Percentiles rank a stretch among this genome's conserved stretches.
phyloP scores from a whole-genome alignment of 345 rosid species.

The Salix caprea region DNA sequence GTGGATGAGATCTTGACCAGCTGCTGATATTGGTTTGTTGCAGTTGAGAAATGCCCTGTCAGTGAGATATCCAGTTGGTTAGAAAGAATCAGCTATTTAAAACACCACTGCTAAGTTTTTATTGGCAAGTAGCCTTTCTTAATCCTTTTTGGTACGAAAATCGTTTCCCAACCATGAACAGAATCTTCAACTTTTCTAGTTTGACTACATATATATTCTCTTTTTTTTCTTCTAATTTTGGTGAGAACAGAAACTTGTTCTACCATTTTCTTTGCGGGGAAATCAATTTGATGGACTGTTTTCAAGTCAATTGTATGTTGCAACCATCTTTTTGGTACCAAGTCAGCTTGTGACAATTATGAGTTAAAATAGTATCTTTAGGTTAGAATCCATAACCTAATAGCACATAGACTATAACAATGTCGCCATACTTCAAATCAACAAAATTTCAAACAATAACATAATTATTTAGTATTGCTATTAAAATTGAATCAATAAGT shows the following conservation, averaged over 20 bases:
- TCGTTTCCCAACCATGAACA: background rate
- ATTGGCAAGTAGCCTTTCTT: conserved; percentile 17
- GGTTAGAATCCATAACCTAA: too few species aligned
- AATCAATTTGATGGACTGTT: too few species aligned
- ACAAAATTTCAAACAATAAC: too few species aligned
- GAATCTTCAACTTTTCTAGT: background rate
- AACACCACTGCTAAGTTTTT: background rate
- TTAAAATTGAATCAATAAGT: too few species aligned
- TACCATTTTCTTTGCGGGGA: background rate
- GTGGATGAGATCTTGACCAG: conserved; percentile 16
- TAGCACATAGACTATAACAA: too few species aligned
- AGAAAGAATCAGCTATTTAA: background rate
- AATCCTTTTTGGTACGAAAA: conserved; percentile 2
- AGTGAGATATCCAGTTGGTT: background rate
- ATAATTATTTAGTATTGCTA: too few species aligned
- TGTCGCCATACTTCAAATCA: too few species aligned
- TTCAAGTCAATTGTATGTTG: too few species aligned
- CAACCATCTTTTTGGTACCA: too few species aligned
- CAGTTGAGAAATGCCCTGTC: conserved; percentile 4
- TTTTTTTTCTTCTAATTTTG: background rate
- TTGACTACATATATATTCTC: background rate
- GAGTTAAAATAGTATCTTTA: too few species aligned
- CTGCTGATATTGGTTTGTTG: conserved; percentile 5
- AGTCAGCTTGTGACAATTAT: too few species aligned
- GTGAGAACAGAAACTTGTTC: background rate